phyloP scores from a whole-genome alignment of 2,329 filamentous ascomycete genomes.

The Pezizomycotina sp. region DNA sequence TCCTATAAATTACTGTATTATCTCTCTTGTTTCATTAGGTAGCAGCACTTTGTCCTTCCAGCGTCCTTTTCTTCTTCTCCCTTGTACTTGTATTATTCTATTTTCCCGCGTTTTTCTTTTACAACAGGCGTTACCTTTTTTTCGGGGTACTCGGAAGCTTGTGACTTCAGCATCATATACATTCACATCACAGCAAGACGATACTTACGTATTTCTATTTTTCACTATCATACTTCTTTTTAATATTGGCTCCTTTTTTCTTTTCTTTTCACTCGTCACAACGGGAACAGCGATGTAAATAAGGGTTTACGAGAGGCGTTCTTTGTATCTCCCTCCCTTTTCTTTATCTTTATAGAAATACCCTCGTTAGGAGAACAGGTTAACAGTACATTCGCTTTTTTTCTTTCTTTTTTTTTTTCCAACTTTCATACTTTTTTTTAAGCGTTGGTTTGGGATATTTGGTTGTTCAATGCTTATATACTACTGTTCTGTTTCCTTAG shows the following conservation, averaged over 20 bases:
- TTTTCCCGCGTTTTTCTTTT: no score
- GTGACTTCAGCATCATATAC: not conserved
- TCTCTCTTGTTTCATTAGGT: no score
- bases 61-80: conserved; percentile 1
- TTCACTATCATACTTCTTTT: conserved; percentile 6
- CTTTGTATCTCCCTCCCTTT: no score
- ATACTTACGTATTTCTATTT: conserved; percentile 4
- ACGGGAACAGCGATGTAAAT: conserved; percentile 1
- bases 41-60: conserved; percentile 20
- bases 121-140: no score
- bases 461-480: conserved; percentile 18
- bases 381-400: no score
- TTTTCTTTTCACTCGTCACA: conserved; percentile 23
- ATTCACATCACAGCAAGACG: not conserved
- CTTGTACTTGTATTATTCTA: conserved; percentile 9
- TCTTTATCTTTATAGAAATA: no score
- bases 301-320: no score
- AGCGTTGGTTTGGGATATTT: conserved; percentile 11
- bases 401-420: not conserved
- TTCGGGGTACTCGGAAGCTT: conserved; percentile 12
- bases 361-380: no score
- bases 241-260: conserved; percentile 18
- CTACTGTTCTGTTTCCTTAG: conserved; percentile 6
- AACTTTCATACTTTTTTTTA: conserved; percentile 1
- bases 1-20: no score